These are phyloP conservation scores for Trifolium fragiferum DNA, from an alignment of 306 rosid species.

Conservation along the genomic window DNA sequence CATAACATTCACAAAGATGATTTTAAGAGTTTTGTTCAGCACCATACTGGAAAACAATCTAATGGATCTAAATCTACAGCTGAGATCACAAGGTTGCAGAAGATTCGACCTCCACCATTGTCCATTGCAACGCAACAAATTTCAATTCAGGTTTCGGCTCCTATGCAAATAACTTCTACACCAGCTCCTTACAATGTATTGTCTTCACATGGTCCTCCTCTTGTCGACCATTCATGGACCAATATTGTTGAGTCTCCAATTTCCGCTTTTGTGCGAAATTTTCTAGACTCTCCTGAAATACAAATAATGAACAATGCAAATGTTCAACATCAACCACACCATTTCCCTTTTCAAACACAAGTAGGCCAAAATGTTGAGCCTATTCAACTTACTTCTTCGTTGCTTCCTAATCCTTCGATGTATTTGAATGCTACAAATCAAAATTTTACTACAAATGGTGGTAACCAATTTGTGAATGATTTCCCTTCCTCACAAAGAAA, in stretches of 20 bases:
- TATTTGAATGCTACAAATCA: too few species aligned
- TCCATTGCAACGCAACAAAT: constrained; percentile 39
- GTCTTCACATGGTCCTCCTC: neutral
- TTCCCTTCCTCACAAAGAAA: too few species aligned
- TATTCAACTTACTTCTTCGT: too few species aligned
- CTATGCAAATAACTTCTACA: neutral
- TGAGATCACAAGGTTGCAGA: constrained; percentile 56
- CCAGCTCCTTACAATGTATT: neutral
- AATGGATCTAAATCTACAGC: too few species aligned
- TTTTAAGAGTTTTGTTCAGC: constrained; percentile 78
- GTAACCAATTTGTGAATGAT: too few species aligned
- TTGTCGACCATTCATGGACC: neutral
- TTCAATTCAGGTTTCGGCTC: neutral
- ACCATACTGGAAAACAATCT: constrained; percentile 59
- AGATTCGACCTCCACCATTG: constrained; percentile 79
- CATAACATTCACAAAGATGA: constrained; percentile 57
- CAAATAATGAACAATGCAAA: neutral
- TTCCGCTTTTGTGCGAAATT: neutral
- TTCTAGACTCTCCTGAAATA: neutral
- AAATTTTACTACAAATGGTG: too few species aligned
- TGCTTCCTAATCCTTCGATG: too few species aligned
- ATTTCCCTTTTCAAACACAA: neutral
- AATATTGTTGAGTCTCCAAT: neutral
- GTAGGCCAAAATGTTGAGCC: too few species aligned
- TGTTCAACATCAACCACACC: too few species aligned